A percentile compares a stretch with the other conserved stretches of the same genome.
phyloP scores from a whole-genome alignment of 2,329 filamentous ascomycete genomes.

The Aspergillus thermomutatus region DNA sequence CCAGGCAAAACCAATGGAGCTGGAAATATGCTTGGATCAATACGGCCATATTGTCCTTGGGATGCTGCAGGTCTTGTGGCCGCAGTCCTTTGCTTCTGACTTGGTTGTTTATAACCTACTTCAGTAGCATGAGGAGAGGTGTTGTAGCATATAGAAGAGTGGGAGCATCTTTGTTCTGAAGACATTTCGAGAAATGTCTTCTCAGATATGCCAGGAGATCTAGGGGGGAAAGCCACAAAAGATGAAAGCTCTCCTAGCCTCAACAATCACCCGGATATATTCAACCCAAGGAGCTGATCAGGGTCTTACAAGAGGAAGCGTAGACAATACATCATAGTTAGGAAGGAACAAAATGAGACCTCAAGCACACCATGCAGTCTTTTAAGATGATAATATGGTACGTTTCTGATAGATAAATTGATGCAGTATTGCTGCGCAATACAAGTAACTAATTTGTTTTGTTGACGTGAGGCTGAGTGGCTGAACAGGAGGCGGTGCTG shows the following conservation, averaged over 20 bases:
- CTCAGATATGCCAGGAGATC: no score
- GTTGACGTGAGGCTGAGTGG: background rate
- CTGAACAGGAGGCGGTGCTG: background rate
- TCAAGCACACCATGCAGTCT: no score
- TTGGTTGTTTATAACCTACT: slow-evolving; percentile 31
- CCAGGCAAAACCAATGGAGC: slow-evolving; percentile 58
- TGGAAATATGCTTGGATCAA: slow-evolving; percentile 46
- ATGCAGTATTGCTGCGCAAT: background rate
- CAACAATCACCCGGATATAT: no score
- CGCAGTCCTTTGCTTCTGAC: slow-evolving; percentile 21
- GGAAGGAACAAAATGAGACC: no score
- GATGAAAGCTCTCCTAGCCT: no score
- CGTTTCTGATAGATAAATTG: background rate
- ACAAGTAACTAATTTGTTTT: background rate
- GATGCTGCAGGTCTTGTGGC: slow-evolving; percentile 9
- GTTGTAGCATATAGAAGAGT: slow-evolving; percentile 6
- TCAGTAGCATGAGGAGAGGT: slow-evolving; percentile 34
- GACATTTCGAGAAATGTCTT: background rate
- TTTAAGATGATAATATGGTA: no score
- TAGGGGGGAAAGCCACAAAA: no score
- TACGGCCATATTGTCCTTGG: background rate
- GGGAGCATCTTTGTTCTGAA: background rate
- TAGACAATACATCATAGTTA: no score
- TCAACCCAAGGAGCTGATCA: no score
- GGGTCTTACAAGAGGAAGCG: no score